Evolutionary conservation across 352 stramenopile species (phyloP).

Genomic region (Globisporangium sylvaticum): DNA sequence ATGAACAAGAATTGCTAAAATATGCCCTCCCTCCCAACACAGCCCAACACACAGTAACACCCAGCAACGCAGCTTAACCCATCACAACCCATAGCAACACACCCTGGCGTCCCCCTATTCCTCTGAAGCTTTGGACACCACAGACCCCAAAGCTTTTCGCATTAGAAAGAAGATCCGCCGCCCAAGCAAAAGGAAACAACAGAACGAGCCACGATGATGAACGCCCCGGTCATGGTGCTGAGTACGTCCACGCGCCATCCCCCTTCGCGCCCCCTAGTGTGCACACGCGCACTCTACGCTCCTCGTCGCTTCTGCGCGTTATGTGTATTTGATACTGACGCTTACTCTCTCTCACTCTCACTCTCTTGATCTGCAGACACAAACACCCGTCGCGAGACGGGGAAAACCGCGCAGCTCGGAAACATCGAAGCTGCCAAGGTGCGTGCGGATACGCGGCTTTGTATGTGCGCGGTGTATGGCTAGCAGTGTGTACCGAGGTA

Average conservation of each 20-base stretch:
- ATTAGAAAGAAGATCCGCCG: conserved; percentile 16
- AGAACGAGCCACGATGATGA: conserved; percentile 61
- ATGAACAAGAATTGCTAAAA: no score
- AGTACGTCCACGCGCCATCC: conserved; percentile 61
- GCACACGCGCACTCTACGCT: background rate
- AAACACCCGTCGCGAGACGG: conserved; percentile 98
- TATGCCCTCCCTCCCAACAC: no score
- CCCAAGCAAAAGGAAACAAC: background rate
- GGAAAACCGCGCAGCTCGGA: conserved; percentile 95
- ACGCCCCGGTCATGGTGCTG: conserved; percentile 94
- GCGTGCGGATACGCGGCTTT: background rate
- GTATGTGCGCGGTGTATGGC: background rate
- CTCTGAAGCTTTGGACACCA: conserved; percentile 12
- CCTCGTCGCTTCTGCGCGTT: background rate
- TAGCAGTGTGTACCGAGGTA: background rate
- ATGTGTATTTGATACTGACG: background rate
- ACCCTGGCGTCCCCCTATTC: background rate
- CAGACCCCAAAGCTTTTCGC: background rate
- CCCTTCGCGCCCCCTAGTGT: background rate
- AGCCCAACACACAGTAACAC: background rate
- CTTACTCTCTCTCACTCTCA: background rate
- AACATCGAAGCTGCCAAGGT: conserved; percentile 98
- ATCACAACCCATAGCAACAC: background rate
- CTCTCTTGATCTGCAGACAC: conserved; percentile 57
- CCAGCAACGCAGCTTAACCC: background rate